Conservation (phyloP, 192 early-diverging fungal genomes). For the Linnemannia schmuckeri region DNA sequence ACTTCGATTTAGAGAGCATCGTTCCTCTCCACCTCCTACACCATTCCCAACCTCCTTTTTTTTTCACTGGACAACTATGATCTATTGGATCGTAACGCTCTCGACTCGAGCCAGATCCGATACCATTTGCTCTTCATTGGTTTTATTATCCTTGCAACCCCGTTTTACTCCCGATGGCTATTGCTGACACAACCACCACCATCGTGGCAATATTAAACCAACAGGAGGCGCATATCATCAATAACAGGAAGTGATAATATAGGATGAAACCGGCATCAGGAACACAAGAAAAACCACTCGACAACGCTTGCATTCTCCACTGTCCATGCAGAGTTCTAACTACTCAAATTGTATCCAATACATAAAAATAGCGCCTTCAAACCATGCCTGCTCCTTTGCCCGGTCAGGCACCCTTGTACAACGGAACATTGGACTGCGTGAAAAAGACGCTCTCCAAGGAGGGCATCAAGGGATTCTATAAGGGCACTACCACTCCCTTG, state of each 20-base stretch:
- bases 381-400: constrained; percentile 82
- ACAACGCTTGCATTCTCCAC: neutral
- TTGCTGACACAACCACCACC: neutral
- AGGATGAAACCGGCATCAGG: neutral
- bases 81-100: neutral
- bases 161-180: neutral
- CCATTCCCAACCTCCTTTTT: neutral
- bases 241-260: neutral
- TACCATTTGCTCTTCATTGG: neutral
- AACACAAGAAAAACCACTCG: neutral
- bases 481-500: constrained; percentile 94
- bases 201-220: neutral
- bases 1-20: constrained; percentile 3
- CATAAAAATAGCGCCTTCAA: constrained; percentile 79
- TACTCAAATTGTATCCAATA: neutral
- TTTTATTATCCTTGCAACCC: neutral
- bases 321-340: neutral
- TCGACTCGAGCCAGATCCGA: neutral
- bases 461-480: constrained; percentile 89
- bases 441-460: constrained; percentile 86
- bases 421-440: constrained; percentile 89
- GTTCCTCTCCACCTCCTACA: neutral
- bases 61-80: neutral
- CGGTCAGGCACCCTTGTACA: constrained; percentile 76
- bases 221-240: neutral